Conservation (phyloP, 352 stramenopile genomes). For the Globisporangium orthogonon region DNA sequence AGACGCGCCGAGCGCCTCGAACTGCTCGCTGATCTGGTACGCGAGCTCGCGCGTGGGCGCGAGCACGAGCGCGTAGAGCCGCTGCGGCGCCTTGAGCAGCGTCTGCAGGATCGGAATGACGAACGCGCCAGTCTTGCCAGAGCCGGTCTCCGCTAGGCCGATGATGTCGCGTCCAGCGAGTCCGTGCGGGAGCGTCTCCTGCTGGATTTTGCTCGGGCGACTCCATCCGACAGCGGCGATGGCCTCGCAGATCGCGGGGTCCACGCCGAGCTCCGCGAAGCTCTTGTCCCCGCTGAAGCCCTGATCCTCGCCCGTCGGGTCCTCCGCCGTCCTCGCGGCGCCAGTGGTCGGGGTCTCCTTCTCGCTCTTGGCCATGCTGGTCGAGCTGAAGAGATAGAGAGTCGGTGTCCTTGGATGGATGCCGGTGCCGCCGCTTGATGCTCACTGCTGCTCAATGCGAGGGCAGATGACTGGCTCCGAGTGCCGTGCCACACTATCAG, state of each 20-base stretch:
- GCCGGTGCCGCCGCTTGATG: background rate
- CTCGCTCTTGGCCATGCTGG: background rate
- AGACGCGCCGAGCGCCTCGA: slow-evolving; percentile 85
- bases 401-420: background rate
- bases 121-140: slow-evolving; percentile 94
- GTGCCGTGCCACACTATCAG: background rate
- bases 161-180: slow-evolving; percentile 96
- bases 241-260: slow-evolving; percentile 88
- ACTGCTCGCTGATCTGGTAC: slow-evolving; percentile 95
- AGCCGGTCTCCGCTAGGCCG: slow-evolving; percentile 93
- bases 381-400: background rate
- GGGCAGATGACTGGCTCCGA: background rate
- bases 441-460: background rate
- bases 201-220: slow-evolving; percentile 94
- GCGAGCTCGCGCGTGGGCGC: slow-evolving; percentile 93
- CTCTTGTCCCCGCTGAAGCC: slow-evolving; percentile 66
- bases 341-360: background rate
- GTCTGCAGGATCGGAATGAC: slow-evolving; percentile 91
- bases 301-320: slow-evolving; percentile 17
- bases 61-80: slow-evolving; percentile 89
- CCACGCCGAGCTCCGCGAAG: slow-evolving; percentile 90
- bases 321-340: no score
- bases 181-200: slow-evolving; percentile 89
- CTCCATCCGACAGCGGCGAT: slow-evolving; percentile 92
- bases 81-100: slow-evolving; percentile 87